phyloP scores from a whole-genome alignment of 179 eudicot species.

The Amaranthus tricolor region DNA sequence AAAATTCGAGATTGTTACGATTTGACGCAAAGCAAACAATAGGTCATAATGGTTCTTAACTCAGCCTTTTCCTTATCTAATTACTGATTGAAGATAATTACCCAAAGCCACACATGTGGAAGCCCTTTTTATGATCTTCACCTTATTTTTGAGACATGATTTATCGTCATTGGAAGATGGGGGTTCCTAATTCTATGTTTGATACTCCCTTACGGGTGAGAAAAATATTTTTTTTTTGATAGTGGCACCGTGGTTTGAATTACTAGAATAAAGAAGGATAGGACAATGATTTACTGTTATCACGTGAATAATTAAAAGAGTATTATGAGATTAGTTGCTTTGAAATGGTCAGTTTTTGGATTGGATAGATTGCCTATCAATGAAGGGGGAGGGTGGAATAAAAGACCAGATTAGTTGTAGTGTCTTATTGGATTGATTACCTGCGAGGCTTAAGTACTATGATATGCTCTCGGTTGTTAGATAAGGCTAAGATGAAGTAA shows the following conservation, averaged over 20 bases:
- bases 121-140: neutral
- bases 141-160: neutral
- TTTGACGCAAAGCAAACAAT: neutral
- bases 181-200: neutral
- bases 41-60: neutral
- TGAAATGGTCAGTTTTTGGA: neutral
- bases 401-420: neutral
- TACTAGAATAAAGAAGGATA: neutral
- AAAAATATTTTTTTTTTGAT: neutral
- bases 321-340: neutral
- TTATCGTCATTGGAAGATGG: neutral
- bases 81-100: neutral
- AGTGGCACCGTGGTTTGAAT: neutral
- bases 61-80: neutral
- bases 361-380: neutral
- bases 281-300: neutral
- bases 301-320: neutral
- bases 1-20: neutral
- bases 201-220: neutral
- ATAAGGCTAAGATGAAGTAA: neutral
- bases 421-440: too few species aligned
- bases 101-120: neutral
- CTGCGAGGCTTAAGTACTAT: too few species aligned
- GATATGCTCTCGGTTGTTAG: neutral
- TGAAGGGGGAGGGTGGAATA: neutral